phyloP scores from a whole-genome alignment of 208 protist genomes.

The Leishmania aethiopica region DNA sequence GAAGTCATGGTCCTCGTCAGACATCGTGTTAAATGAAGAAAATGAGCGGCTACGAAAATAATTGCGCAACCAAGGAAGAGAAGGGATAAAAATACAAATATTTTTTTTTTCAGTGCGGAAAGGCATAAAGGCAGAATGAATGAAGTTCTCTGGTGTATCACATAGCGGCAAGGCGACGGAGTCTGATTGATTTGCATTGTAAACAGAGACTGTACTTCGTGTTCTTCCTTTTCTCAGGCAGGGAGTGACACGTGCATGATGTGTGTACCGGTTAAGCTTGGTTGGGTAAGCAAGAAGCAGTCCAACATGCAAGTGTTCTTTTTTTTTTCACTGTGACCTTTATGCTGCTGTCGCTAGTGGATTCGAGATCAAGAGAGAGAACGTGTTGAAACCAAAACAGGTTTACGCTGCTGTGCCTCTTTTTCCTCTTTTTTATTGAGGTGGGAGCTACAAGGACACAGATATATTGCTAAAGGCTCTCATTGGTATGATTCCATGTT shows the following conservation, averaged over 20 bases:
- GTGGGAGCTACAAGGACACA: background rate
- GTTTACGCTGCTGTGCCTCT: background rate
- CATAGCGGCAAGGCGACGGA: background rate
- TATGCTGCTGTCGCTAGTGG: background rate
- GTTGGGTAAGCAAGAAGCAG: background rate
- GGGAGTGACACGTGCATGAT: background rate
- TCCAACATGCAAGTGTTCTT: background rate
- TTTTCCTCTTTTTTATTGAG: background rate
- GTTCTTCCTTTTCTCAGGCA: background rate
- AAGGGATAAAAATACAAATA: background rate
- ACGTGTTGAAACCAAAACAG: background rate
- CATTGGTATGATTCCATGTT: background rate
- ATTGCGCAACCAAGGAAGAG: background rate
- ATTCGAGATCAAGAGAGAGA: background rate
- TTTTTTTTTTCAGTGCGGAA: background rate
- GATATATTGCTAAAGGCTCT: background rate
- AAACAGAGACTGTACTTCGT: background rate
- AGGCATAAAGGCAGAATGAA: background rate
- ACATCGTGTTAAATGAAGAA: constrained; percentile 26
- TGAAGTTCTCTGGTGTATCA: background rate
- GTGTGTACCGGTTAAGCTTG: background rate
- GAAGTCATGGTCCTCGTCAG: constrained; percentile 81
- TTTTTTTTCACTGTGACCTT: background rate
- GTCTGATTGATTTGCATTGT: background rate
- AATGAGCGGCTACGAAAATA: background rate